Base-by-base conservation (phyloP, 768 basidiomycete species). In the Tylopilus vinaceipallidus region DNA sequence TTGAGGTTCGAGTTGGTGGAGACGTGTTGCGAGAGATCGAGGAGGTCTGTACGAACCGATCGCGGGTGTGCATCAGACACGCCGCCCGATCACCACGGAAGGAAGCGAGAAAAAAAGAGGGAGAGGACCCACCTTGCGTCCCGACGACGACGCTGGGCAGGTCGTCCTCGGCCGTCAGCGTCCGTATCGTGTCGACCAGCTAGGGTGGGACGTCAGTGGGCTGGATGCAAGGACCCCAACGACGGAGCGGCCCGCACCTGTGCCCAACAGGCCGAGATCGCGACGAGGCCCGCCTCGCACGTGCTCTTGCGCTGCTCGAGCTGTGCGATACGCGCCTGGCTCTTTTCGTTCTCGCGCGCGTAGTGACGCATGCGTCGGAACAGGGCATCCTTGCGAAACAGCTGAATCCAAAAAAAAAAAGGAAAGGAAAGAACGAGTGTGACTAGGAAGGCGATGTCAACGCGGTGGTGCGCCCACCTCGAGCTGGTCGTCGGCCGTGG, bases 371-470 rank as follows among this genome's bases (percentile, higher is more conserved):
- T 91, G 50, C 88, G 76, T 34, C 91, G 78, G 67, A 82, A 92
- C 42, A 93, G 83, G 36, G 91, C 91, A 59, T 90, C 88, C 67
- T 93, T 92, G 53, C 87, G 81, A 66, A 90, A 92, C n/a, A 79
- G 73, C 90, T 92, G 47, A 30, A 44, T 38, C 47, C 29, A 54
- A 14, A 38, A 58, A 47, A 45, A 50, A 32, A 22, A 37, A 56
- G 46, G 53, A 37, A 29, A 35, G 37, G 27, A 33, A 53, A 52
- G 43, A 41, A n/a, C n/a, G n/a, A 58, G 55, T 50, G 53, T 59
- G 58, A 64, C 57, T 57, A 61, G 42, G 46, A 49, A 56, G 42
- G 46, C 56, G 50, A 54, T 24, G 49, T 55, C 55, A 57, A 58
- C 55, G 46, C 35, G 51, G 52, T n/a, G 53, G 49, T 61, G 40